A percentile compares a stretch with the other conserved stretches of the same genome.
Conservation (phyloP, 495 filamentous ascomycete species). For the Aeminium ludgeri region DNA sequence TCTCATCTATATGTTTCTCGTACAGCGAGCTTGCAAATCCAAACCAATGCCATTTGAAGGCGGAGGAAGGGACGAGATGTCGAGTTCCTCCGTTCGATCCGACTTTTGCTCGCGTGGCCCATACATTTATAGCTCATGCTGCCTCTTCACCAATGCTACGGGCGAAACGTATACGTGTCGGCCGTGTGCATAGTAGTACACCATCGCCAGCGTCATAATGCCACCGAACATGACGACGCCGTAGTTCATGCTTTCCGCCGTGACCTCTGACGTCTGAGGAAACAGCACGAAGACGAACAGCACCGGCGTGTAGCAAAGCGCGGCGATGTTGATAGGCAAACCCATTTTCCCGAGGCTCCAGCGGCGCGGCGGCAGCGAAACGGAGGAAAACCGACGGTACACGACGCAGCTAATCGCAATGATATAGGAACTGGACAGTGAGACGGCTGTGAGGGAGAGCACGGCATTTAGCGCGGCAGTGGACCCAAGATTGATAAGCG, state of each 20-base stretch:
- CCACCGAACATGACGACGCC: conserved; percentile 1
- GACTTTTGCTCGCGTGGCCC: too few species aligned
- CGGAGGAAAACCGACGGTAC: not conserved
- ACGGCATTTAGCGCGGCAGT: conserved; percentile 8
- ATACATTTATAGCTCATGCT: too few species aligned
- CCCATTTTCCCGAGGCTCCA: not conserved
- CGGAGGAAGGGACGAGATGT: too few species aligned
- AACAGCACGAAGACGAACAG: conserved; percentile 17
- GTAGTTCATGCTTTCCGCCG: not conserved
- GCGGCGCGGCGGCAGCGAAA: not conserved
- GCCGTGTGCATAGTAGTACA: conserved; percentile 1
- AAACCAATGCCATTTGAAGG: too few species aligned
- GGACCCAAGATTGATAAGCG: conserved; percentile 14
- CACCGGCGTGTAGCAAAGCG: conserved; percentile 3
- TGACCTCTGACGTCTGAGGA: conserved; percentile 2
- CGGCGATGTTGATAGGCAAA: conserved; percentile 3
- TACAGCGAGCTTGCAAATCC: too few species aligned
- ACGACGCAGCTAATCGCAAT: conserved; percentile 2
- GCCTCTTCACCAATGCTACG: conserved; percentile 1
- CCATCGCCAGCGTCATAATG: not conserved
- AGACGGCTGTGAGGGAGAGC: conserved; percentile 4
- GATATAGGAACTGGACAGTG: conserved; percentile 2
- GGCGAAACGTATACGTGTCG: conserved; percentile 2
- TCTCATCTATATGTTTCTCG: too few species aligned
- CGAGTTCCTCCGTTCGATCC: too few species aligned